Evolutionary conservation across 2,329 filamentous ascomycete genomes (phyloP).

Genomic region (Diaporthe helianthi): DNA sequence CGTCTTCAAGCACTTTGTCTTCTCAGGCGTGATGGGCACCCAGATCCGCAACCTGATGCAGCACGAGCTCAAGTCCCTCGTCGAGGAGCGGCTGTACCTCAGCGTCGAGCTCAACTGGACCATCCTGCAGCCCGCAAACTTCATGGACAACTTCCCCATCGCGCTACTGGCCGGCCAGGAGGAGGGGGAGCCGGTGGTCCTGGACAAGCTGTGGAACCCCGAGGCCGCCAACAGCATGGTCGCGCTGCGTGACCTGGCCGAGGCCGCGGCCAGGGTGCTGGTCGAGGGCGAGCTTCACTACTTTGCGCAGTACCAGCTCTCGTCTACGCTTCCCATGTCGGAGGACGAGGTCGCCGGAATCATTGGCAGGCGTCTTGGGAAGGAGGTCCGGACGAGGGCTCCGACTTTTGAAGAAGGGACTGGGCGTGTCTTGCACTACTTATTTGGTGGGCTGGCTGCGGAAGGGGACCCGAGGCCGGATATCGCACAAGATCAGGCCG

Average conservation of each 20-base stretch:
- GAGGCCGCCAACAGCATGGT: constrained; percentile 30
- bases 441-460: neutral
- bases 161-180: constrained; percentile 9
- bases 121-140: constrained; percentile 45
- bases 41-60: constrained; percentile 45
- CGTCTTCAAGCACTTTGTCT: constrained; percentile 45
- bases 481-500: constrained; percentile 35
- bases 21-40: constrained; percentile 43
- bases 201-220: constrained; percentile 30
- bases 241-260: constrained; percentile 36
- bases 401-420: neutral
- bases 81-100: constrained; percentile 47
- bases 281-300: constrained; percentile 36
- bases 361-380: constrained; percentile 18
- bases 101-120: constrained; percentile 43
- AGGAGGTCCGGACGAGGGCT: constrained; percentile 3
- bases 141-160: constrained; percentile 42
- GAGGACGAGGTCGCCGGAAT: constrained; percentile 28
- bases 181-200: constrained; percentile 1
- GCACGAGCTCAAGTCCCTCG: constrained; percentile 45
- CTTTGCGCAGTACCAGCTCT: constrained; percentile 36
- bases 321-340: constrained; percentile 33
- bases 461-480: constrained; percentile 32
- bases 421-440: neutral
- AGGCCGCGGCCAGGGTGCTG: constrained; percentile 33